Percentiles rank a stretch among this genome's conserved stretches.
Evolutionary conservation across 352 stramenopile species (phyloP).

Genomic region (Globisporangium takayamanum): DNA sequence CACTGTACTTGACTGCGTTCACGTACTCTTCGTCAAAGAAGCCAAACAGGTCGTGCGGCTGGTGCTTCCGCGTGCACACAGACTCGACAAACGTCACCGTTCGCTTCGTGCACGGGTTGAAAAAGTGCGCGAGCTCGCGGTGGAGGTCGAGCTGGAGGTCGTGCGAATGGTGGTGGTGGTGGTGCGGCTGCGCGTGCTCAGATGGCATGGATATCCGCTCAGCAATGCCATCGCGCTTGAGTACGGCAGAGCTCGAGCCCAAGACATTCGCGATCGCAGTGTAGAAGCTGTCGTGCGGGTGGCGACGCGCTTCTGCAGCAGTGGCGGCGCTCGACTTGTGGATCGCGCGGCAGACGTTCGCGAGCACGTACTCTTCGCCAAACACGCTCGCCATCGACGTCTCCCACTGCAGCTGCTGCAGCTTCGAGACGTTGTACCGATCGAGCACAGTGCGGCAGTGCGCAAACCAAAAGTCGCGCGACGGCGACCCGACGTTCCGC

Average conservation of each 20-base stretch:
- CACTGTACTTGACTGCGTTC: conserved; percentile 43
- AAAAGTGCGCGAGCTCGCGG: conserved; percentile 34
- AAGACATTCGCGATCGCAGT: conserved; percentile 18
- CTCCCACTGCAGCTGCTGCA: conserved; percentile 74
- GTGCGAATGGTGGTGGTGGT: conserved; percentile 13
- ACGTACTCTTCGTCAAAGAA: conserved; percentile 68
- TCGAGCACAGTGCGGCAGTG: conserved; percentile 54
- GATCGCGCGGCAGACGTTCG: conserved; percentile 30
- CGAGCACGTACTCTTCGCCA: conserved; percentile 51
- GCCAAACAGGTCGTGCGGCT: conserved; percentile 32
- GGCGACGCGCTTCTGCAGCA: not conserved
- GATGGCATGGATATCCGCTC: conserved; percentile 3
- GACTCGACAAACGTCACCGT: conserved; percentile 27
- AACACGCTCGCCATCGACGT: conserved; percentile 63
- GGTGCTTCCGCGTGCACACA: conserved; percentile 23
- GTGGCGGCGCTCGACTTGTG: conserved; percentile 4
- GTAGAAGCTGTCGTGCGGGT: conserved; percentile 13
- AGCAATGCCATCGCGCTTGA: conserved; percentile 7
- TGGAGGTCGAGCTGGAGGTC: conserved; percentile 37
- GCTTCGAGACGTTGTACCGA: conserved; percentile 52
- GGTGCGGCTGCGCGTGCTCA: not conserved
- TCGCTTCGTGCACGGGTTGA: conserved; percentile 39
- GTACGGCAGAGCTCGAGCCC: conserved; percentile 7
- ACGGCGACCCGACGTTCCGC: conserved; percentile 45
- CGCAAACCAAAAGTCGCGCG: conserved; percentile 71